A percentile compares a stretch with the other conserved stretches of the same genome.
These are phyloP conservation scores for Tetrahymena borealis DNA, from an alignment of 73 alveolate species.

Conservation along the genomic window DNA sequence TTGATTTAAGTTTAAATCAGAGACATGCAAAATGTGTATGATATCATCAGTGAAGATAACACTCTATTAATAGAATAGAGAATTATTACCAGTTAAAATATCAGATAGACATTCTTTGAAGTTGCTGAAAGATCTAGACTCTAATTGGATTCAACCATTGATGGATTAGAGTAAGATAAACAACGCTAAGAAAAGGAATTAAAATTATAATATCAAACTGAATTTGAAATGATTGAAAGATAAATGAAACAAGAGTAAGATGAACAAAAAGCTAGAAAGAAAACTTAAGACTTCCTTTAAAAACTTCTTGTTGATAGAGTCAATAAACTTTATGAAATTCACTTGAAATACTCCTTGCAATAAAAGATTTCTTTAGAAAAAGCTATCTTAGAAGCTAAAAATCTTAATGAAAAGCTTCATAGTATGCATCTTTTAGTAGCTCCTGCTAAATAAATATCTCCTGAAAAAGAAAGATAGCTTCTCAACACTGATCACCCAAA, in stretches of 20 bases:
- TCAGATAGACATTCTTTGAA: background rate
- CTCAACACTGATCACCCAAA: background rate
- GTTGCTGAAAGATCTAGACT: background rate
- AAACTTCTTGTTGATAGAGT: background rate
- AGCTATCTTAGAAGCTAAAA: background rate
- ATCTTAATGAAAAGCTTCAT: background rate
- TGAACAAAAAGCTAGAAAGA: background rate
- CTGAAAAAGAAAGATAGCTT: background rate
- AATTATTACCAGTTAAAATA: background rate
- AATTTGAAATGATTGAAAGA: background rate
- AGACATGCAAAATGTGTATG: background rate
- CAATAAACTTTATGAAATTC: background rate
- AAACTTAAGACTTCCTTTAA: background rate
- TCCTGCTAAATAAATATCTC: background rate
- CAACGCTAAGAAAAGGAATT: background rate
- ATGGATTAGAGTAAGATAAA: background rate
- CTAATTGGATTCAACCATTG: background rate
- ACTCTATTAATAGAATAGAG: background rate
- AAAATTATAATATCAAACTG: background rate
- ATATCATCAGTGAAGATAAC: background rate
- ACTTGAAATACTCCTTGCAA: background rate
- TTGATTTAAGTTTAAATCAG: background rate
- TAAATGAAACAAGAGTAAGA: background rate
- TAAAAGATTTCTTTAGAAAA: background rate
- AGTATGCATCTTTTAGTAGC: background rate